Evolutionary conservation across 2,329 filamentous ascomycete species (phyloP), one percentile per base, ranked within the genome.

Genomic region (Parafenestella ontariensis): DNA sequence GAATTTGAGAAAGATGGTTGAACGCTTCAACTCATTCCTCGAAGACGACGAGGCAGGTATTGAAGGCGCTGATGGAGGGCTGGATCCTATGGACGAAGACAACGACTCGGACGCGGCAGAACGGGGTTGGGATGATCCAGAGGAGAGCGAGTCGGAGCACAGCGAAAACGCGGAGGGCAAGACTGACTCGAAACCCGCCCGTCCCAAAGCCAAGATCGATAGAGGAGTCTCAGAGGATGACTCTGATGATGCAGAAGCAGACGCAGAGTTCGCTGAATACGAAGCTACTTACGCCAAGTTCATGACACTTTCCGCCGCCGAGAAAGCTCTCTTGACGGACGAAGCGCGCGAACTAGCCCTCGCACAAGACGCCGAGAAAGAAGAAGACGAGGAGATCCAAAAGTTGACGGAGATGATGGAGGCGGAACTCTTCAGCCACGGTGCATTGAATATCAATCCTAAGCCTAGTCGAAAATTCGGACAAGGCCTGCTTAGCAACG

Each of bases 11-110:
- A 94, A 94, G 69, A 96, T 98, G 72, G 95, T 99, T 0, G 89
- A 90, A 42, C 86, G 92, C n/a, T 98, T 99, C 68, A 92, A 97
- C 69, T 82, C 89, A 11, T 98, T 99, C 65, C 77, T 99, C 41
- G 91, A 96, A 51, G 91, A 98, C 65, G 90, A 96, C 10, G 84
- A 83, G 41, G 92, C 92, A 0, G 93, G 90, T 1, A 74, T 87
- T 5, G 92, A 96, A 42, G 94, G 92, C 0, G 90, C 88, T 0
- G 87, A 91, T 54, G 75, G 91, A 23, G 47, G 23, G 3, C 73
- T 81, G 26, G 82, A 85, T 56, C 89, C 90, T 9, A 90, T 91
- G 82, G 89, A 91, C 55, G 76, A 82, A 15, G 88, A 90, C 56
- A 78, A 82, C 10, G 82, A 83, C 17, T 83, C 83, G 7, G 81